Evolutionary conservation across 495 filamentous ascomycete genomes (phyloP).

Genomic region (Neurospora tetraspora): DNA sequence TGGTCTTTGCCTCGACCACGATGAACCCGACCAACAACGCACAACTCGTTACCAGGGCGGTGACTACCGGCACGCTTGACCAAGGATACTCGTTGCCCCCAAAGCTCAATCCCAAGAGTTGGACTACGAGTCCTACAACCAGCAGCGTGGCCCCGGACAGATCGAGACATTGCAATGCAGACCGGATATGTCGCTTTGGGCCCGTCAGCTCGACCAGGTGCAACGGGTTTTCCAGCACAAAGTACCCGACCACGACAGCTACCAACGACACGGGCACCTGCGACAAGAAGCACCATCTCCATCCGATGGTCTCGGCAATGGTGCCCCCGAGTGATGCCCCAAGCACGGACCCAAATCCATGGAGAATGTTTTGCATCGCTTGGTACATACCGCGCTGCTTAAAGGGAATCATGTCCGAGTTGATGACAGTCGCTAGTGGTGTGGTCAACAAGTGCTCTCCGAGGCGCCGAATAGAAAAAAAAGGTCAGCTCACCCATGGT

Average conservation of each 20-base stretch:
- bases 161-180: constrained; percentile 47
- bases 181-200: constrained; percentile 15
- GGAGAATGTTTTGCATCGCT: constrained; percentile 50
- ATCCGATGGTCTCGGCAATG: constrained; percentile 39
- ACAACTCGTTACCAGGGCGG: constrained; percentile 39
- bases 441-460: constrained; percentile 2
- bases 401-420: constrained; percentile 58
- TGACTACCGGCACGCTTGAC: constrained; percentile 42
- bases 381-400: constrained; percentile 54
- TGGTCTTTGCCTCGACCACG: constrained; percentile 45
- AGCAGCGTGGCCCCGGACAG: constrained; percentile 43
- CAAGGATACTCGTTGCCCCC: constrained; percentile 54
- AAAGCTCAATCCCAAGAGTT: constrained; percentile 49
- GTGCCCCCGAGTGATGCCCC: constrained; percentile 42
- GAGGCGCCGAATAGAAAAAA: too few species aligned
- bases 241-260: constrained; percentile 44
- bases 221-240: constrained; percentile 38
- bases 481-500: constrained; percentile 44
- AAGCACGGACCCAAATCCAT: constrained; percentile 44
- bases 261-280: constrained; percentile 45
- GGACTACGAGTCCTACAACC: constrained; percentile 44
- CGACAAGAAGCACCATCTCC: constrained; percentile 40
- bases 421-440: constrained; percentile 49
- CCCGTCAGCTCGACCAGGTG: constrained; percentile 7
- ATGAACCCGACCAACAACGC: constrained; percentile 42